phyloP scores from a whole-genome alignment of 768 basidiomycete genomes.

The Lyophyllum semitale region DNA sequence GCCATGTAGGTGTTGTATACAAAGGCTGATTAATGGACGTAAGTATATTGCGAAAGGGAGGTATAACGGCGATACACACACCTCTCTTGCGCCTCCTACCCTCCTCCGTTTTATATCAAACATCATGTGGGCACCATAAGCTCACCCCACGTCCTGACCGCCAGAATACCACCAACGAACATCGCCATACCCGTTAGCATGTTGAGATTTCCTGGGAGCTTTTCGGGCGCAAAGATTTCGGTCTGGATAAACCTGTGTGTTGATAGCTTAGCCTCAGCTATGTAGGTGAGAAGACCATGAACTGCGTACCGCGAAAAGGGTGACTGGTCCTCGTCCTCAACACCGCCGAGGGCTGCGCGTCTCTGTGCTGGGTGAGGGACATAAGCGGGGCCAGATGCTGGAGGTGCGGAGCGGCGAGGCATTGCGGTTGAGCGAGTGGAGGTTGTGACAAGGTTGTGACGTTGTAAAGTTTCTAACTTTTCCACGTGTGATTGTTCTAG shows the following conservation, averaged over 20 bases:
- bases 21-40: neutral
- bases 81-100: neutral
- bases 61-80: neutral
- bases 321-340: conserved; percentile 71
- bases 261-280: neutral
- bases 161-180: conserved; percentile 71
- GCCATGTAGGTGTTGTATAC: neutral
- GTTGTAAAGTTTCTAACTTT: conserved; percentile 16
- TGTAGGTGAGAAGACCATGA: neutral
- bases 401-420: conserved; percentile 68
- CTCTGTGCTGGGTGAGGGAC: conserved; percentile 47
- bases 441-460: conserved; percentile 6
- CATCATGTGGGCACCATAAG: conserved; percentile 67
- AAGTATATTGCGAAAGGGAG: neutral
- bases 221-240: conserved; percentile 73
- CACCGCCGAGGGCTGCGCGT: conserved; percentile 47
- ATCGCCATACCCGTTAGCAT: conserved; percentile 64
- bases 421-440: conserved; percentile 34
- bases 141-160: conserved; percentile 77
- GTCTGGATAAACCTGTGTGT: conserved; percentile 49
- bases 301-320: conserved; percentile 47
- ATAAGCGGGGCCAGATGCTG: conserved; percentile 53
- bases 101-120: neutral
- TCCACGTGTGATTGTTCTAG: conserved; percentile 2
- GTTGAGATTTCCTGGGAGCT: conserved; percentile 72